Base-by-base conservation (phyloP, 345 rosid genomes). In the Linum lewisii region DNA sequence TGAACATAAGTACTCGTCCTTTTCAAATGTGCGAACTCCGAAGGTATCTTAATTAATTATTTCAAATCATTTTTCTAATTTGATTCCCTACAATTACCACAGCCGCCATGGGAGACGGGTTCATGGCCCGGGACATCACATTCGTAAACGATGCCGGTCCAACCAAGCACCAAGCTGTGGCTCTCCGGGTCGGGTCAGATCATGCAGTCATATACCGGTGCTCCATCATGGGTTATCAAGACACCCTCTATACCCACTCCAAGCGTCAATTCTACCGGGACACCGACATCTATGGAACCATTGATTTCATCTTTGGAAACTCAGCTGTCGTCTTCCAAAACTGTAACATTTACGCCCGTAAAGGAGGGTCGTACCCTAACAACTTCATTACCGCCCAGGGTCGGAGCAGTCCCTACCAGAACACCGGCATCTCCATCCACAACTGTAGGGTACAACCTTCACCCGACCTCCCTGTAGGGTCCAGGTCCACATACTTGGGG, bases 181-280 rank as follows among this genome's bases (percentile, higher is more conserved):
- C 67, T 4, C 63, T 69, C 13, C 29, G 68, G 19, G 62, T 62
- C 9, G 78, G 63, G 9, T 70, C 78, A 14, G 74, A 82, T 34
- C 72, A 58, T 51, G 65, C 80, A 7, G 79, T 80, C 0, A 54
- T 69, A 5, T 74, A 23, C 16, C 73, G 74, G 34, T 82, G 87
- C 49, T 73, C 78, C 19, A 60, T 80, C 18, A 24, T 51, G 16
- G 87, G 81, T 10, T 80, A 80, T 62, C 84, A 82, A 4, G 74
- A 74, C 44, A 57, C 66, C 7, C 74, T 66, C 51, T 74, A 66
- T 66, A 66, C 74, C 16, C 78, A 24, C 44, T 65, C 78, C 19
- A 74, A 69, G 44, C 68, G 81, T 21, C 83, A 82, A 24, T 82
- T 82, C 75, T 82, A 78, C 62, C 21, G 81, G 51, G 82, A 82